A percentile compares a stretch with the other conserved stretches of the same genome.
Conservation (phyloP, 768 basidiomycete genomes). For the Boletus rufocinnamomeus region DNA sequence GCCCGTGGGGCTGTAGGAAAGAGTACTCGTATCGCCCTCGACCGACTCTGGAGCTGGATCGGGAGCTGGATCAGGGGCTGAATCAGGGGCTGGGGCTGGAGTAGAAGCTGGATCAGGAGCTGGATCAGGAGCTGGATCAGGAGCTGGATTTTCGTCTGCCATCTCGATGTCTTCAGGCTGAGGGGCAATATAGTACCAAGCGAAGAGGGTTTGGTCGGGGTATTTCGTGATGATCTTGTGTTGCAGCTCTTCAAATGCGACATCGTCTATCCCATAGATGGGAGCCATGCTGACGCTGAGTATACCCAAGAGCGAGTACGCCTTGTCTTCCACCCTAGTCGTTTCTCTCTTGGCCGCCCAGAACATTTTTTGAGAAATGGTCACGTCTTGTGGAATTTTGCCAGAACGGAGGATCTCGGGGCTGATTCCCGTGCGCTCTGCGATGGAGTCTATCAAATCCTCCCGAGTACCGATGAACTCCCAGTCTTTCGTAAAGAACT, state of each 20-base stretch:
- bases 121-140: not conserved
- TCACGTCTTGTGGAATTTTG: conserved; percentile 10
- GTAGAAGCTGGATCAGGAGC: not conserved
- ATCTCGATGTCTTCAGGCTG: conserved; percentile 16
- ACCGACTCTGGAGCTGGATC: not conserved
- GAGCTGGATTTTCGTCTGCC: not conserved
- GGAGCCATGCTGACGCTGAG: conserved; percentile 23
- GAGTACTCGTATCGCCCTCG: not conserved
- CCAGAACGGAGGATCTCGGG: conserved; percentile 16
- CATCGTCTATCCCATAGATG: conserved; percentile 29
- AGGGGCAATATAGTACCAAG: conserved; percentile 22
- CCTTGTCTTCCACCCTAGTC: conserved; percentile 28
- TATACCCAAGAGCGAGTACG: conserved; percentile 35
- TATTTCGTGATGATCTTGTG: conserved; percentile 21
- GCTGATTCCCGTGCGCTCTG: conserved; percentile 19
- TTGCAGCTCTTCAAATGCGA: conserved; percentile 30
- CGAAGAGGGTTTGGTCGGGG: conserved; percentile 31
- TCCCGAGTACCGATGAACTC: conserved; percentile 17
- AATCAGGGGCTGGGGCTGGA: not conserved
- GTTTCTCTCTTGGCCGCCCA: conserved; percentile 33
- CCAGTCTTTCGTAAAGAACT: conserved; percentile 34
- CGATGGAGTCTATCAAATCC: conserved; percentile 15
- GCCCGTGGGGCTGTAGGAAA: conserved; percentile 18
- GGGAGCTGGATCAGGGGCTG: not conserved
- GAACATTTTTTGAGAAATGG: conserved; percentile 29